phyloP scores from a whole-genome alignment of 192 early-diverging fungal genomes.

The Diversispora epigaea region DNA sequence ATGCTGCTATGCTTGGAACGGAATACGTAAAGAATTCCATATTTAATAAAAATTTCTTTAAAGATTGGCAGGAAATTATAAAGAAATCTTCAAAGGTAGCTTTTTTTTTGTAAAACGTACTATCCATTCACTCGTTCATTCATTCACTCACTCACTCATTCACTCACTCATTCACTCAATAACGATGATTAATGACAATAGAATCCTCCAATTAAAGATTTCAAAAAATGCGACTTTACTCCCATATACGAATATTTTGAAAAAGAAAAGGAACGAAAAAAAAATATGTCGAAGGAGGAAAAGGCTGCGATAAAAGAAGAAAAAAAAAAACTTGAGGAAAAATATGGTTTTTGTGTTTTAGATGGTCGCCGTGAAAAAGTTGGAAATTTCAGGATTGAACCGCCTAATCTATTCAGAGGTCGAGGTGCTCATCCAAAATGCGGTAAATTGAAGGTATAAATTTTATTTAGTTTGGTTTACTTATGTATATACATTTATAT shows the following conservation, averaged over 20 bases:
- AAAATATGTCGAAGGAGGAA: constrained; percentile 85
- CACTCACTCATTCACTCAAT: not conserved
- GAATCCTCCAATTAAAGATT: constrained; percentile 70
- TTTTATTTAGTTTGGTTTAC: too few species aligned
- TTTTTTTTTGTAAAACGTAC: not conserved
- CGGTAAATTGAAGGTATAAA: constrained; percentile 76
- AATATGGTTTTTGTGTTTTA: constrained; percentile 71
- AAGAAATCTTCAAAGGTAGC: constrained; percentile 59
- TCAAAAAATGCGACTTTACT: constrained; percentile 86
- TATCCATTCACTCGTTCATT: not conserved
- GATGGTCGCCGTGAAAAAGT: constrained; percentile 96
- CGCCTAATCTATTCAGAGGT: constrained; percentile 95
- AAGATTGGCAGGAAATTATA: constrained; percentile 76
- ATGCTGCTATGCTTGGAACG: constrained; percentile 81
- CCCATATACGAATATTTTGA: constrained; percentile 81
- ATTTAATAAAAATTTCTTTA: constrained; percentile 93
- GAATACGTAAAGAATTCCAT: constrained; percentile 79
- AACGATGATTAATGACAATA: constrained; percentile 9
- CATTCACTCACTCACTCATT: not conserved
- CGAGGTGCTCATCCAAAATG: constrained; percentile 96
- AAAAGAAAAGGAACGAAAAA: constrained; percentile 73
- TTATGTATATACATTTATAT: too few species aligned
- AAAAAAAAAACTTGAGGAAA: constrained; percentile 67
- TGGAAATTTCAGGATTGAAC: constrained; percentile 96
- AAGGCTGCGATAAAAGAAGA: constrained; percentile 79